These are phyloP conservation scores for Trichosporon sp. DNA, from an alignment of 1,284 basidiomycete genomes.

Conservation along the genomic window DNA sequence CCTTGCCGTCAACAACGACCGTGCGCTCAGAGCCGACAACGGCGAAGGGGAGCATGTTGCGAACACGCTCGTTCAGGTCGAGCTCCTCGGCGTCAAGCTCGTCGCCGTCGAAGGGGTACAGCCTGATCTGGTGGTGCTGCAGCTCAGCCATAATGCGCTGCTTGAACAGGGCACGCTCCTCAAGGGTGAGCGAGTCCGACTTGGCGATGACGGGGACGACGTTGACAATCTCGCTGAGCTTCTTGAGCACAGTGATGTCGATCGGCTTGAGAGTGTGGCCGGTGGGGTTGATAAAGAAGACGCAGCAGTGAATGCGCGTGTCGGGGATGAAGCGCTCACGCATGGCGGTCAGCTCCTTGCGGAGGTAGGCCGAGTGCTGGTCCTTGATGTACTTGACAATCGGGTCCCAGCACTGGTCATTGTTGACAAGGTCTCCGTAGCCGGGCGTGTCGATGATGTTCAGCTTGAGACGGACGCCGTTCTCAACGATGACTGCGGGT, in stretches of 20 bases:
- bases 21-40: conserved; percentile 91
- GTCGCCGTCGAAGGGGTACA: conserved; percentile 96
- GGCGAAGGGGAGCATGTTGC: conserved; percentile 94
- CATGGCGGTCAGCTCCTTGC: conserved; percentile 98
- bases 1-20: conserved; percentile 91
- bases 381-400: conserved; percentile 90
- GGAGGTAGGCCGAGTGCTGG: conserved; percentile 96
- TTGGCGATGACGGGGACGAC: conserved; percentile 99
- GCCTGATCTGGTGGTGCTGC: conserved; percentile 83
- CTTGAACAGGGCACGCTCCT: conserved; percentile 92
- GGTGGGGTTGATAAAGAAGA: conserved; percentile 98
- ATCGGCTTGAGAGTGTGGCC: conserved; percentile 89
- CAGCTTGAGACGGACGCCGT: conserved; percentile 86
- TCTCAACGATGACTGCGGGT: conserved; percentile 80
- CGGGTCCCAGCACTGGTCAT: conserved; percentile 99
- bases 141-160: conserved; percentile 91
- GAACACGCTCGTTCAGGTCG: conserved; percentile 81
- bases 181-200: conserved; percentile 88
- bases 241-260: conserved; percentile 98
- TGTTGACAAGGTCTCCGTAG: conserved; percentile 98
- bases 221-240: conserved; percentile 95
- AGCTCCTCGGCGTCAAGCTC: conserved; percentile 84
- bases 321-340: conserved; percentile 97
- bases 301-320: conserved; percentile 94
- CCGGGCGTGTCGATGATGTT: conserved; percentile 99